phyloP scores from a whole-genome alignment of 73 alveolate genomes.

The Uronychia setigera region DNA sequence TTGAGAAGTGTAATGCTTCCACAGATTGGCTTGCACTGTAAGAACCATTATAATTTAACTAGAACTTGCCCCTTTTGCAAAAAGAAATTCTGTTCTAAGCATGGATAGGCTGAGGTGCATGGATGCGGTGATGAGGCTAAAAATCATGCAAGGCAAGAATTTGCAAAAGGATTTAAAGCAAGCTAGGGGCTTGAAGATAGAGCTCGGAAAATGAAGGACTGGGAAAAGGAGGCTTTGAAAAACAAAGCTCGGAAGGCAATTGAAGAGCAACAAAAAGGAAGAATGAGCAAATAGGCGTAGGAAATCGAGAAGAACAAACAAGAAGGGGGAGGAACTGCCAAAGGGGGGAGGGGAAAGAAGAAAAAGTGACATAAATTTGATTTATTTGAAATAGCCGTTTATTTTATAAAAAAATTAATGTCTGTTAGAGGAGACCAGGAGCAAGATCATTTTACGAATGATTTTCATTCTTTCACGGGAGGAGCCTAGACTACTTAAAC shows the following conservation, averaged over 20 bases:
- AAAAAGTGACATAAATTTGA: not conserved
- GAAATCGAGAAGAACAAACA: not conserved
- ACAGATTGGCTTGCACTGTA: not conserved
- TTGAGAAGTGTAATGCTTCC: not conserved
- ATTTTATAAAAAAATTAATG: too few relatives aligned
- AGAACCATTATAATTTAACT: not conserved
- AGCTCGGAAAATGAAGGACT: not conserved
- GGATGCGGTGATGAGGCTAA: not conserved
- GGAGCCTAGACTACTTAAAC: not conserved
- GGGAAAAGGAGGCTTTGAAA: not conserved
- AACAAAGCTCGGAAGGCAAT: not conserved
- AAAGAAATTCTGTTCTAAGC: not conserved
- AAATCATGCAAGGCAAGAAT: not conserved
- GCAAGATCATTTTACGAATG: not conserved
- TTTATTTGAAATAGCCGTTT: too few relatives aligned
- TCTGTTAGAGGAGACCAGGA: not conserved
- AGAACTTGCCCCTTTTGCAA: conserved; percentile 3
- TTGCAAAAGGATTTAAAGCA: not conserved
- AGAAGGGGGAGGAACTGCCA: not conserved
- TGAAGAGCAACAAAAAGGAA: not conserved
- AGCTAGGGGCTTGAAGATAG: not conserved
- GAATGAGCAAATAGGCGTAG: not conserved
- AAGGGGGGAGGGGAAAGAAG: too few relatives aligned
- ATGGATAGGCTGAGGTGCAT: conserved; percentile 13
- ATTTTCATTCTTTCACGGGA: not conserved